Conservation (phyloP, 2,329 filamentous ascomycete genomes). For the Blastomyces silverae region DNA sequence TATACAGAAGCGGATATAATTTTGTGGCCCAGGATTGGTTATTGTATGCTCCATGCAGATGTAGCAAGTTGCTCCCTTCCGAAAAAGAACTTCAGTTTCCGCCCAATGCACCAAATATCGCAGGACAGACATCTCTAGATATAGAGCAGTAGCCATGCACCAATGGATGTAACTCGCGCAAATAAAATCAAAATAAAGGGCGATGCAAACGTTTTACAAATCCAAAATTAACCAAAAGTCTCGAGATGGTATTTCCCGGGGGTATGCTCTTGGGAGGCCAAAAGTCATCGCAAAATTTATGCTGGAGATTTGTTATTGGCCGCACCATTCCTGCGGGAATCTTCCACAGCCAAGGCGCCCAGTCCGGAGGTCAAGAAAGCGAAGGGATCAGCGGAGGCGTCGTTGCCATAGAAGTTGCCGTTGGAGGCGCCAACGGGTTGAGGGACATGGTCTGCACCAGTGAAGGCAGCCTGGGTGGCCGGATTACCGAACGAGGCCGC, state of each 20-base stretch:
- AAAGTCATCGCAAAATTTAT: slow-evolving; percentile 27
- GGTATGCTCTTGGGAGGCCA: slow-evolving; percentile 7
- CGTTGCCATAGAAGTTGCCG: slow-evolving; percentile 59
- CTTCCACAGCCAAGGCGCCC: slow-evolving; percentile 52
- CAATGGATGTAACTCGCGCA: neutral
- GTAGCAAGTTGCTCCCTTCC: neutral
- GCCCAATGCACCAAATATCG: slow-evolving; percentile 9
- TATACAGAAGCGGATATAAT: slow-evolving; percentile 4
- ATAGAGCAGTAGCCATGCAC: slow-evolving; percentile 5
- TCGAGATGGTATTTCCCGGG: slow-evolving; percentile 3
- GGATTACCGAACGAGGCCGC: slow-evolving; percentile 88
- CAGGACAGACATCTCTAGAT: slow-evolving; percentile 8
- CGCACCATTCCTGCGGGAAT: slow-evolving; percentile 42
- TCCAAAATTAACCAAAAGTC: slow-evolving; percentile 6
- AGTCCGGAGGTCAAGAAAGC: slow-evolving; percentile 57
- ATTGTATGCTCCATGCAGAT: slow-evolving; percentile 3
- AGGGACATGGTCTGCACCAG: slow-evolving; percentile 74
- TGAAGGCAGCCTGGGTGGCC: slow-evolving; percentile 89
- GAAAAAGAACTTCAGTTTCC: slow-evolving; percentile 7
- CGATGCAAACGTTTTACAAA: neutral
- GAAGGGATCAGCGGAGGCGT: slow-evolving; percentile 55
- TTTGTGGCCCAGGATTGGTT: slow-evolving; percentile 16
- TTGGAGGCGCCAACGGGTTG: slow-evolving; percentile 69
- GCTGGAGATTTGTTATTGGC: slow-evolving; percentile 43
- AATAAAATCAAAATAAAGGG: neutral